phyloP scores from a whole-genome alignment of 495 filamentous ascomycete species.

The Apiosordaria backusii region DNA sequence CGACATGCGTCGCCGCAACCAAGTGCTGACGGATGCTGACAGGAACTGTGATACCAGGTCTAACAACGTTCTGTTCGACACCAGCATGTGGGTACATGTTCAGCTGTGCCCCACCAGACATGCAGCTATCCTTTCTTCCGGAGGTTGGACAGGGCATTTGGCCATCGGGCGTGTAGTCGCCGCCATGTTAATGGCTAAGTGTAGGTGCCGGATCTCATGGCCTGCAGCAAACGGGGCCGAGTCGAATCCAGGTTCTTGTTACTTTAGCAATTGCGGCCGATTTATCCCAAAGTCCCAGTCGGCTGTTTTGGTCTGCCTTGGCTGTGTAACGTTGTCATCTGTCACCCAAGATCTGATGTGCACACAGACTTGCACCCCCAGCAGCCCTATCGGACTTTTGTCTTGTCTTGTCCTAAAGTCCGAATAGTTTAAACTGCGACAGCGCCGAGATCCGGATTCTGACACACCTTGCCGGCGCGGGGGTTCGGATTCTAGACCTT shows the following conservation, averaged over 20 bases:
- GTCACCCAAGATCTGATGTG: neutral
- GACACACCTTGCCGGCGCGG: neutral
- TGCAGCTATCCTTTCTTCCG: neutral
- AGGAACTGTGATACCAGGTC: neutral
- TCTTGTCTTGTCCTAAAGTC: neutral
- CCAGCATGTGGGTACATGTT: neutral
- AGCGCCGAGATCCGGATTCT: neutral
- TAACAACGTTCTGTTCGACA: neutral
- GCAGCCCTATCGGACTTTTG: neutral
- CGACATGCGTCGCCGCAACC: neutral
- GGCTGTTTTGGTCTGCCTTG: neutral
- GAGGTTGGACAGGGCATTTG: neutral
- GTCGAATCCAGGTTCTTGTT: neutral
- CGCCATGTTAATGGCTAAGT: neutral
- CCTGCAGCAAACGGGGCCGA: neutral
- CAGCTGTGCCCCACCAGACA: neutral
- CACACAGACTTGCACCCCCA: neutral
- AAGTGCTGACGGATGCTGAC: too few relatives aligned
- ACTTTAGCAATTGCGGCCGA: neutral
- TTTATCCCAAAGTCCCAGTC: neutral
- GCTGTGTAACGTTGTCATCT: neutral
- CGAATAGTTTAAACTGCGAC: neutral
- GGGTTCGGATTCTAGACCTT: neutral
- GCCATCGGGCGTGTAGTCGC: neutral
- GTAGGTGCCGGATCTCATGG: too few relatives aligned